Evolutionary conservation across 441 rosid genomes (phyloP), one percentile per base, ranked within the genome.

Genomic region (Jatropha multifida): DNA sequence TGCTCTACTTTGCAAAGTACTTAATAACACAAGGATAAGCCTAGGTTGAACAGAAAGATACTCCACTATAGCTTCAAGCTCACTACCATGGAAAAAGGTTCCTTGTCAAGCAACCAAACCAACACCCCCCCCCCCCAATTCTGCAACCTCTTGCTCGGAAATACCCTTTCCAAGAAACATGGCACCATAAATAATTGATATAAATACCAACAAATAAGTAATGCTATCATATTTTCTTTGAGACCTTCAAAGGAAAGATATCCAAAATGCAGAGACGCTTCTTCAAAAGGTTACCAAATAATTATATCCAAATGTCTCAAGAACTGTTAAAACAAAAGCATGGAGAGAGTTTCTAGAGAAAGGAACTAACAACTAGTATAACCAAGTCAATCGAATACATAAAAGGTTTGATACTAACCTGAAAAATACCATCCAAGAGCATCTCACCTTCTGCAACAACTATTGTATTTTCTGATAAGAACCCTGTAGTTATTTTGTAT

Each of bases 391-490:
- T 75, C 63, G 52, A 51, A 37, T 27, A 41, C 63, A 74, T 40
- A 52, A 66, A 40, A 75, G n/a, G 26, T 71, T 75, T 18, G 52
- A 51, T 65, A 65, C 82, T 69, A 23, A 96, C 99, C 98, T 91
- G 89, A 78, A 91, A 94, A 79, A 92, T 81, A 55, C 98, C 97
- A 79, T 85, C 88, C 77, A 83, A 40, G 66, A 87, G 88, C 97
- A 96, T 90, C 85, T 89, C 86, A 27, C 97, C 98, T 82, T 96
- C 98, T 40, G 97, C 99, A 77, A 96, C 90, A 61, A 96, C 89
- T 74, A 96, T 88, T 65, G 98, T 96, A 79, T 94, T 96, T 86
- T 96, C 98, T 0, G 94, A 86, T 81, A 96, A 84, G 79, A 90
- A 92, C 14, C 99, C 98, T 75, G 97, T 91, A 23, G 99, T 94